Evolutionary conservation across 768 basidiomycete genomes (phyloP).

Genomic region (Leccinum longicurvipes): DNA sequence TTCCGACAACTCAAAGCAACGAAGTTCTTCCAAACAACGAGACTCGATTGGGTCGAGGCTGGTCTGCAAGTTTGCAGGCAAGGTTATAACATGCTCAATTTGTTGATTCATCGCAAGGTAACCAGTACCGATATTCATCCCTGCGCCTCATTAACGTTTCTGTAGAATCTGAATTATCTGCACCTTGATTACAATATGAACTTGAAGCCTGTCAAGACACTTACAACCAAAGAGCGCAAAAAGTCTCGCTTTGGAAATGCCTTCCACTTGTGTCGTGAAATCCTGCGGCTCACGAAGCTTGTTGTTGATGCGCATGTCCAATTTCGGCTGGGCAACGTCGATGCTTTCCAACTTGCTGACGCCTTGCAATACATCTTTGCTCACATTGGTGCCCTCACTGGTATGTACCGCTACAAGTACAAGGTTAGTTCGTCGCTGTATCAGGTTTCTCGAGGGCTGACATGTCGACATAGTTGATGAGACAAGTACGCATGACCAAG

Average conservation of each 20-base stretch:
- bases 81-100: conserved; percentile 99
- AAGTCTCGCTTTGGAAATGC: conserved; percentile 99
- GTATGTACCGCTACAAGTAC: conserved; percentile 99
- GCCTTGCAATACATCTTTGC: conserved; percentile 97
- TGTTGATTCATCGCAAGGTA: conserved; percentile 97
- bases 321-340: conserved; percentile 96
- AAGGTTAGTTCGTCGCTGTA: conserved; percentile 53
- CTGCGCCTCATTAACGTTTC: background rate
- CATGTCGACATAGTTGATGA: conserved; percentile 68
- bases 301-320: conserved; percentile 99
- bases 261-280: conserved; percentile 97
- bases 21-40: conserved; percentile 99
- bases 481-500: conserved; percentile 99
- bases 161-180: conserved; percentile 84
- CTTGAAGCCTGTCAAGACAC: conserved; percentile 93
- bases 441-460: conserved; percentile 4
- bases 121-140: background rate
- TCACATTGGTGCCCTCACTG: conserved; percentile 96
- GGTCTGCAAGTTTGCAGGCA: conserved; percentile 98
- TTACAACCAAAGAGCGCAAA: conserved; percentile 99
- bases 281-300: conserved; percentile 94
- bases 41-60: conserved; percentile 98
- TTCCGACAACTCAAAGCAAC: conserved; percentile 97
- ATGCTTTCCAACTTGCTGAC: conserved; percentile 98
- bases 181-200: conserved; percentile 99